These are phyloP conservation scores for Prosopis cineraria DNA, from an alignment of 306 rosid genomes.

Conservation along the genomic window DNA sequence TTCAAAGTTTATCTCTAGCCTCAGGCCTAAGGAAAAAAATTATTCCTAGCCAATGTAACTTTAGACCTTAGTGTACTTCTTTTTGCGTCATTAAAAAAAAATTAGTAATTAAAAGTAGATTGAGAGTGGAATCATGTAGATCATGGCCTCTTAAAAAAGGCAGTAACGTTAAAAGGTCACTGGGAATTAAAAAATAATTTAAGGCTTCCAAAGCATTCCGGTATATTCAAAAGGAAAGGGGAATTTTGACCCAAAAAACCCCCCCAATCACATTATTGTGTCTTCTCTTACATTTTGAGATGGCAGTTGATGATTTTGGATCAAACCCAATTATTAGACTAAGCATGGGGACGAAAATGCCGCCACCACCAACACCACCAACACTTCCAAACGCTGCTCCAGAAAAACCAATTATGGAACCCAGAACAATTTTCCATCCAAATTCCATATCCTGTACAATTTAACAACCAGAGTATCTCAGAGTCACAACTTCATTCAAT, in stretches of 20 bases:
- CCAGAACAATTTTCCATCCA: constrained; percentile 80
- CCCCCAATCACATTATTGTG: neutral
- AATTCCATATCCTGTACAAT: constrained; percentile 73
- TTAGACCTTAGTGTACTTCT: neutral
- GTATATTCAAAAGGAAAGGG: neutral
- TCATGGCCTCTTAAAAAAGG: neutral
- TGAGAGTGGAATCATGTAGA: neutral
- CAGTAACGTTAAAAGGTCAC: neutral
- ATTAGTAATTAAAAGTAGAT: neutral
- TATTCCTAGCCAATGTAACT: neutral
- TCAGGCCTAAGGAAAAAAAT: neutral
- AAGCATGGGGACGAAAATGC: constrained; percentile 97
- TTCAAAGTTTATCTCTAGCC: neutral
- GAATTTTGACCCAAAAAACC: no score
- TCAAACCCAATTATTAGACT: constrained; percentile 85
- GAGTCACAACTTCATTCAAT: neutral
- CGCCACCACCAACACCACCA: constrained; percentile 99
- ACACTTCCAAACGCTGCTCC: constrained; percentile 98
- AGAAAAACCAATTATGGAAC: constrained; percentile 69
- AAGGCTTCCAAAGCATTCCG: neutral
- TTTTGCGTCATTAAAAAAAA: neutral
- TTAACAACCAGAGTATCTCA: constrained; percentile 13
- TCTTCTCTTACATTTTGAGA: constrained; percentile 80
- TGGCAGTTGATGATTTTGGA: constrained; percentile 90
- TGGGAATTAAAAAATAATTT: neutral